Conservation (phyloP, 495 filamentous ascomycete genomes). For the Xylaria cubensis region DNA sequence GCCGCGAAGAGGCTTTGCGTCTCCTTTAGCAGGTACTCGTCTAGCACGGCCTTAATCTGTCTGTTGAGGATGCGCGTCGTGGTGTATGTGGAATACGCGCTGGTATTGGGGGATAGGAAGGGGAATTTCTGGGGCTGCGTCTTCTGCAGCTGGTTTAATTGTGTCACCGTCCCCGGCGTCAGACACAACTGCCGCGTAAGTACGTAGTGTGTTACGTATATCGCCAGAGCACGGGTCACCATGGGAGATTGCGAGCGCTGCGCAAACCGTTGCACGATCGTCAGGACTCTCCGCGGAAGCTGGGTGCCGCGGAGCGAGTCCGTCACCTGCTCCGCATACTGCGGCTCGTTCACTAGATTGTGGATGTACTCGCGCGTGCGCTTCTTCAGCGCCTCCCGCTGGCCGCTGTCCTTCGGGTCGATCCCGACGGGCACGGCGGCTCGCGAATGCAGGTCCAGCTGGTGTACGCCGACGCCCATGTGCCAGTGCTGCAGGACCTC, state of each 20-base stretch:
- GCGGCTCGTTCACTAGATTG: slow-evolving; percentile 47
- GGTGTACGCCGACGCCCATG: slow-evolving; percentile 39
- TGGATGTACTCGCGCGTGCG: slow-evolving; percentile 51
- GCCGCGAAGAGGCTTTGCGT: slow-evolving; percentile 53
- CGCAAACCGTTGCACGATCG: slow-evolving; percentile 51
- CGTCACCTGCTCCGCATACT: slow-evolving; percentile 53
- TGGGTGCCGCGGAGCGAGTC: slow-evolving; percentile 48
- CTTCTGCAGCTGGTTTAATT: slow-evolving; percentile 41
- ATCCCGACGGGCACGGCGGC: slow-evolving; percentile 55
- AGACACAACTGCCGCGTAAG: slow-evolving; percentile 57
- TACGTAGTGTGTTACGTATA: slow-evolving; percentile 60
- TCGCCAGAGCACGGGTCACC: slow-evolving; percentile 52
- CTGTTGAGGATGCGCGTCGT: slow-evolving; percentile 59
- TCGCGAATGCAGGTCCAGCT: slow-evolving; percentile 44
- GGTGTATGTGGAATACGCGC: not conserved
- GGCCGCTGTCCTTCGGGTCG: slow-evolving; percentile 40
- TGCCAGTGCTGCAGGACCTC: slow-evolving; percentile 57
- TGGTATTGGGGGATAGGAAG: not conserved
- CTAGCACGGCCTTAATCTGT: slow-evolving; percentile 59
- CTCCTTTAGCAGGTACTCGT: slow-evolving; percentile 54
- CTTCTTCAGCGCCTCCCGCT: slow-evolving; percentile 48
- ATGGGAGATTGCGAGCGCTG: slow-evolving; percentile 43
- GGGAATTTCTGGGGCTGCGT: not conserved
- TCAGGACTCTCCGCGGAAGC: slow-evolving; percentile 49
- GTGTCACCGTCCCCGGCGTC: slow-evolving; percentile 44